phyloP scores from a whole-genome alignment of 1,139 yeast species.

The Zygosaccharomyces sapae region DNA sequence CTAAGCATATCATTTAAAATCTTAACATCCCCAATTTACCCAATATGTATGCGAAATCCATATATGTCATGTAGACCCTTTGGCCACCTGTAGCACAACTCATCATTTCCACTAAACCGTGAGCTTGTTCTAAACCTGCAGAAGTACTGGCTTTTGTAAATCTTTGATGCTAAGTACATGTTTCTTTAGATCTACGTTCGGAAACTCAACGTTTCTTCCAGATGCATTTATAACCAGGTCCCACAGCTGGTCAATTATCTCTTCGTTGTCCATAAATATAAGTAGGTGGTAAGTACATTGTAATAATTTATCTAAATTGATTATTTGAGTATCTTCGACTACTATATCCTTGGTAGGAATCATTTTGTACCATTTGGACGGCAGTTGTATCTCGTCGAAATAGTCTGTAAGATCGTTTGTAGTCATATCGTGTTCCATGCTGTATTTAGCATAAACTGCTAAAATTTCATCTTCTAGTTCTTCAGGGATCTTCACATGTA shows the following conservation, averaged over 20 bases:
- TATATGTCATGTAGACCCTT: conserved; percentile 37
- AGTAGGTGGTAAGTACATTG: conserved; percentile 40
- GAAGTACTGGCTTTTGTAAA: conserved; percentile 35
- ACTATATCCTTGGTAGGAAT: conserved; percentile 27
- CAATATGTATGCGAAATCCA: conserved; percentile 44
- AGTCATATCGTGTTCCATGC: conserved; percentile 39
- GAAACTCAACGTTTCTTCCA: conserved; percentile 26
- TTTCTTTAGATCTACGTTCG: conserved; percentile 23
- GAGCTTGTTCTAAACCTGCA: conserved; percentile 35
- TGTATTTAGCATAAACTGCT: conserved; percentile 39
- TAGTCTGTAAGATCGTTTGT: conserved; percentile 30
- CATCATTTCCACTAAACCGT: conserved; percentile 42
- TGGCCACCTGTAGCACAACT: conserved; percentile 41
- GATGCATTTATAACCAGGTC: conserved; percentile 31
- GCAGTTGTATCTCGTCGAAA: conserved; percentile 35
- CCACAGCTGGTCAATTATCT: conserved; percentile 41
- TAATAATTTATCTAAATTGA: conserved; percentile 46
- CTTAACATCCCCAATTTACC: conserved; percentile 42
- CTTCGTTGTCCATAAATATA: conserved; percentile 38
- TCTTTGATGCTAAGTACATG: conserved; percentile 37
- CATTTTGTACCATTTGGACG: conserved; percentile 28
- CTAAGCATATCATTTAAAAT: conserved; percentile 78
- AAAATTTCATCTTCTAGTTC: conserved; percentile 42
- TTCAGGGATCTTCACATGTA: conserved; percentile 37
- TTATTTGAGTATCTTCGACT: conserved; percentile 38